Percentiles rank a stretch among this genome's conserved stretches.
Conservation (phyloP, 2,329 filamentous ascomycete species). For the Nemania diffusa region DNA sequence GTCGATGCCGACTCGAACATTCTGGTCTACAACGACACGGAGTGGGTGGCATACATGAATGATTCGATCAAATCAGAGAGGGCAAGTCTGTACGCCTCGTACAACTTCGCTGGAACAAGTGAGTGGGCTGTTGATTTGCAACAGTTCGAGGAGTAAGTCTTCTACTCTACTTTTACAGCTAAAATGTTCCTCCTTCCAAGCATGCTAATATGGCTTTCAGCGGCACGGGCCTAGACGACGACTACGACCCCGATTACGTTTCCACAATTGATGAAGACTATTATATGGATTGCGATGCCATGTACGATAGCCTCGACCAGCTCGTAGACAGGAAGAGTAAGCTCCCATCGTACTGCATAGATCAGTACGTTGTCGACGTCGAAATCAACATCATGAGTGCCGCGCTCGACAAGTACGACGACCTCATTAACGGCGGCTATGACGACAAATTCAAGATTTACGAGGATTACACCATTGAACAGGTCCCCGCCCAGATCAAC, state of each 20-base stretch:
- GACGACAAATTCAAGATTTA: slow-evolving; percentile 43
- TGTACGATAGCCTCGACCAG: slow-evolving; percentile 9
- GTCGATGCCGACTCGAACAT: slow-evolving; percentile 33
- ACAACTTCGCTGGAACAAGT: slow-evolving; percentile 48
- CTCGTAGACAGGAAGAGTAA: slow-evolving; percentile 9
- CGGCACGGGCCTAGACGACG: slow-evolving; percentile 11
- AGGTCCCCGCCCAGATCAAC: slow-evolving; percentile 26
- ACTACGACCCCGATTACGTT: slow-evolving; percentile 23
- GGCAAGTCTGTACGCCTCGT: slow-evolving; percentile 31
- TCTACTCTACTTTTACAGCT: neutral
- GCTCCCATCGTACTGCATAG: slow-evolving; percentile 20
- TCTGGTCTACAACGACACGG: slow-evolving; percentile 39
- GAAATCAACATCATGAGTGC: slow-evolving; percentile 18
- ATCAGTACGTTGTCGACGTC: slow-evolving; percentile 31
- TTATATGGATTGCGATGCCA: slow-evolving; percentile 3
- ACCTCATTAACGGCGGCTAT: slow-evolving; percentile 39
- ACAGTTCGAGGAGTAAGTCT: slow-evolving; percentile 35
- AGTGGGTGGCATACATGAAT: slow-evolving; percentile 41
- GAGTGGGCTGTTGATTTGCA: slow-evolving; percentile 53
- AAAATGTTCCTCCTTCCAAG: neutral
- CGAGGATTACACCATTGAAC: slow-evolving; percentile 26
- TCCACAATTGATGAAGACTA: slow-evolving; percentile 19
- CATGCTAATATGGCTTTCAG: slow-evolving; percentile 13
- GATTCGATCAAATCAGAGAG: slow-evolving; percentile 40
- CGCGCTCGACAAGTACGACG: slow-evolving; percentile 34